Percentiles rank a stretch among this genome's conserved stretches.
Evolutionary conservation across 805 yeast species (phyloP).

Genomic region (Cephaloascus albidus): DNA sequence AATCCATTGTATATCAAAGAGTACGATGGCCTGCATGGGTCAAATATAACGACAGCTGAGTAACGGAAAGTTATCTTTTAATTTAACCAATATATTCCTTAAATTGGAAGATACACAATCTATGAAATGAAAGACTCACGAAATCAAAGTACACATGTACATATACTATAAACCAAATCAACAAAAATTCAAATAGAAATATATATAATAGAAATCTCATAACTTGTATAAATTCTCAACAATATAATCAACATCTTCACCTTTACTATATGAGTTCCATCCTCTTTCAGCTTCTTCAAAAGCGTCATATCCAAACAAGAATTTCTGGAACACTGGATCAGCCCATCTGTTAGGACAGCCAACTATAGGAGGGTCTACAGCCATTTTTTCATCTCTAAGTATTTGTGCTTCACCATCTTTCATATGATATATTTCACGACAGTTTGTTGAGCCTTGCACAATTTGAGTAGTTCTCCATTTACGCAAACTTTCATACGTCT

Average conservation of each 20-base stretch:
- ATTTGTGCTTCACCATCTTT: slow-evolving; percentile 16
- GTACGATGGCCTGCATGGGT: no score
- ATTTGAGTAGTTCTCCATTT: slow-evolving; percentile 14
- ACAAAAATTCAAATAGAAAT: no score
- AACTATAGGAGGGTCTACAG: slow-evolving; percentile 8
- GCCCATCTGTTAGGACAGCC: slow-evolving; percentile 16
- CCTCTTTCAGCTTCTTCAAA: slow-evolving; percentile 13
- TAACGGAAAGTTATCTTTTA: no score
- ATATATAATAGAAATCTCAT: background rate
- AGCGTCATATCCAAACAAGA: slow-evolving; percentile 16
- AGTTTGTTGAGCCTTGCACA: slow-evolving; percentile 13
- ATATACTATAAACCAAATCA: no score
- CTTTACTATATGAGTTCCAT: slow-evolving; percentile 5
- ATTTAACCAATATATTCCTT: no score
- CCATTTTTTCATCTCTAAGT: slow-evolving; percentile 11
- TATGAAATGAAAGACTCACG: no score
- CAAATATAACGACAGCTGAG: no score
- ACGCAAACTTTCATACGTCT: slow-evolving; percentile 10
- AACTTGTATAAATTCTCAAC: slow-evolving; percentile 1
- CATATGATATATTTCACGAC: slow-evolving; percentile 13
- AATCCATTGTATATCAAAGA: no score
- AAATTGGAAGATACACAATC: no score
- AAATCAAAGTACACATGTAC: no score
- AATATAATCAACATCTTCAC: background rate
- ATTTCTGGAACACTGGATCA: slow-evolving; percentile 15